These are phyloP conservation scores for Fusarium domesticum DNA, from an alignment of 2,329 filamentous ascomycete species.

Conservation along the genomic window DNA sequence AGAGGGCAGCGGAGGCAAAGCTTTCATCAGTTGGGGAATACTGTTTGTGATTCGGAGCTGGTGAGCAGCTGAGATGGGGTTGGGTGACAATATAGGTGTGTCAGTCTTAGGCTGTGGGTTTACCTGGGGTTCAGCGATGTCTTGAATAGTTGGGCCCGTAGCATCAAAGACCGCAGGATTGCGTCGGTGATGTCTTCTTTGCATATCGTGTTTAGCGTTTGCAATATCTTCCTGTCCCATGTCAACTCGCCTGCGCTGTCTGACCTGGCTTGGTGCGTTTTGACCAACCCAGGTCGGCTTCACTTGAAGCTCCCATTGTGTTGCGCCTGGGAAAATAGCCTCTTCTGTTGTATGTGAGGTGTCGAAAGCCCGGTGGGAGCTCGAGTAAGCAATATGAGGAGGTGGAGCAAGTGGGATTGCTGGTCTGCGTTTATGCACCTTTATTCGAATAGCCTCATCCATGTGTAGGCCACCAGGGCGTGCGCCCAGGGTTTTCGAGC, in stretches of 20 bases:
- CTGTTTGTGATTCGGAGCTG: slow-evolving; percentile 48
- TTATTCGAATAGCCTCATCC: neutral
- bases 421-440: neutral
- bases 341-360: neutral
- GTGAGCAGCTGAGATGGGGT: slow-evolving; percentile 46
- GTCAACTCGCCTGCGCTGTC: neutral
- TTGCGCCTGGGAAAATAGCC: neutral
- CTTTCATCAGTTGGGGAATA: slow-evolving; percentile 52
- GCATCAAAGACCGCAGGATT: slow-evolving; percentile 27
- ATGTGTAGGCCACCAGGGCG: neutral
- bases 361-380: neutral
- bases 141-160: slow-evolving; percentile 7
- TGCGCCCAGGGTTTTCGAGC: slow-evolving; percentile 5
- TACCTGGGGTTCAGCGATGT: neutral
- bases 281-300: neutral
- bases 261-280: neutral
- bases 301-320: neutral
- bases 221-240: neutral
- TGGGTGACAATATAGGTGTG: slow-evolving; percentile 43
- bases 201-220: neutral
- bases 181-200: slow-evolving; percentile 24
- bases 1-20: slow-evolving; percentile 45
- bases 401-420: neutral
- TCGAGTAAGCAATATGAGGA: neutral
- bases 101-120: slow-evolving; percentile 7